A percentile compares a stretch with the other conserved stretches of the same genome.
Evolutionary conservation across 805 yeast genomes (phyloP).

Genomic region (Candida lessepsii): DNA sequence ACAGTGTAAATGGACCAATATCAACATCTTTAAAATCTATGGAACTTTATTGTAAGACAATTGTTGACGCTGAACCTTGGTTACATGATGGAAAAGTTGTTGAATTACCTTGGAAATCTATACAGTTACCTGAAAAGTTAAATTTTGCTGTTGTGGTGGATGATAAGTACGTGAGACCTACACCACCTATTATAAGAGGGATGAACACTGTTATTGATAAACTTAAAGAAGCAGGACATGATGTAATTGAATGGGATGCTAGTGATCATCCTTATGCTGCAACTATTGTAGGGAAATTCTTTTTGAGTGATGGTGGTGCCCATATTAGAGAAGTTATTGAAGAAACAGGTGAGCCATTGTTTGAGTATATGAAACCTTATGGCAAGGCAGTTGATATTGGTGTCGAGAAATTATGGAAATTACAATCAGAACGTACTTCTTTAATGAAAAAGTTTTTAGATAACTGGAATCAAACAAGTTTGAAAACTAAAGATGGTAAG

Average conservation of each 20-base stretch:
- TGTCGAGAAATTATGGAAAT: constrained; percentile 40
- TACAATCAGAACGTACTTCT: constrained; percentile 55
- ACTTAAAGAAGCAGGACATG: constrained; percentile 57
- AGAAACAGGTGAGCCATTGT: constrained; percentile 70
- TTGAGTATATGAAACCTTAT: constrained; percentile 56
- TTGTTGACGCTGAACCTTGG: constrained; percentile 62
- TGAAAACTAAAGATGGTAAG: constrained; percentile 55
- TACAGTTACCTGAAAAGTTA: constrained; percentile 35
- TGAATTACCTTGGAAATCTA: constrained; percentile 54
- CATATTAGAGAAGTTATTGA: constrained; percentile 51
- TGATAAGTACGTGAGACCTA: constrained; percentile 66
- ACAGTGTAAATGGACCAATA: constrained; percentile 53
- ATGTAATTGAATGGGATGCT: constrained; percentile 55
- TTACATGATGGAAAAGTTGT: constrained; percentile 45
- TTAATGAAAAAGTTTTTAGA: constrained; percentile 52
- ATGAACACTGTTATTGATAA: constrained; percentile 52
- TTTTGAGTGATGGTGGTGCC: constrained; percentile 66
- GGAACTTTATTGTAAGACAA: constrained; percentile 14
- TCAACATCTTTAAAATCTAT: constrained; percentile 11
- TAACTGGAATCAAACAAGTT: constrained; percentile 52
- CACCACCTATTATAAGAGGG: constrained; percentile 64
- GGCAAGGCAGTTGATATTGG: constrained; percentile 51
- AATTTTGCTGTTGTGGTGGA: constrained; percentile 60
- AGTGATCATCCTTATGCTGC: constrained; percentile 57
- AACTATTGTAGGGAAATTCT: constrained; percentile 55